Base-by-base conservation (phyloP, 371 early-diverging fungal genomes). In the Rhizopus stolonifer region DNA sequence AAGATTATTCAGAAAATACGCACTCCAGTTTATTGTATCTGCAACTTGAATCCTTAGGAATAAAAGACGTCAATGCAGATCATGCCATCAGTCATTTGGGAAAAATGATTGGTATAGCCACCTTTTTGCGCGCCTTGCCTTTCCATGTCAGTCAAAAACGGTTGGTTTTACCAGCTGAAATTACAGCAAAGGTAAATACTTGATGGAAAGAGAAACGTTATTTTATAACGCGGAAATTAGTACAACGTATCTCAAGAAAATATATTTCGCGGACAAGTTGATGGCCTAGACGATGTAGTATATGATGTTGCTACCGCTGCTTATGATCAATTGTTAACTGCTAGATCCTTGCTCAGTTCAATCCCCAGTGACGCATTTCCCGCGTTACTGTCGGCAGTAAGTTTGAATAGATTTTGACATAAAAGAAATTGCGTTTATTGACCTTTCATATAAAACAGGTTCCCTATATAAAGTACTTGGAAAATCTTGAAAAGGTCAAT, bases 41-140 rank as follows among this genome's bases (percentile, higher is more conserved):
- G 40, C 91, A 93, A 45, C 77, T 95, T 21, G 94, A 96, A 65
- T 84, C 90, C 0, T 73, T 93, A 8, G 92, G 93, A 5, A 72
- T 95, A 23, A 77, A 83, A 23, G 85, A 91, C 58, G 79, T 88
- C 24, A 81, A 90, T 49, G 89, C 92, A 0, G 96, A 96, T 69
- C 95, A 95, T 71, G 89, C 88, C 1, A 90, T 92, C 2, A 87
- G 91, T 48, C 93, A 95, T 61, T 76, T 94, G 38, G 96, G 95
- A 23, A 91, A 95, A 56, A 89, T 95, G 44, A 80, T 84, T 47
- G 93, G 92, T 7, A 89, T 95, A 14, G 61, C 86, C 3, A 87
- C 88, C 13, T 77, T 89, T 59, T 60, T 93, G 26, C 70, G 91
- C 17, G 85, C 85, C 0, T 70, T 87, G 15, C 88, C 89, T 10